Evolutionary conservation across 1,284 basidiomycete genomes (phyloP).

Genomic region (Marasmius tenuissimus): DNA sequence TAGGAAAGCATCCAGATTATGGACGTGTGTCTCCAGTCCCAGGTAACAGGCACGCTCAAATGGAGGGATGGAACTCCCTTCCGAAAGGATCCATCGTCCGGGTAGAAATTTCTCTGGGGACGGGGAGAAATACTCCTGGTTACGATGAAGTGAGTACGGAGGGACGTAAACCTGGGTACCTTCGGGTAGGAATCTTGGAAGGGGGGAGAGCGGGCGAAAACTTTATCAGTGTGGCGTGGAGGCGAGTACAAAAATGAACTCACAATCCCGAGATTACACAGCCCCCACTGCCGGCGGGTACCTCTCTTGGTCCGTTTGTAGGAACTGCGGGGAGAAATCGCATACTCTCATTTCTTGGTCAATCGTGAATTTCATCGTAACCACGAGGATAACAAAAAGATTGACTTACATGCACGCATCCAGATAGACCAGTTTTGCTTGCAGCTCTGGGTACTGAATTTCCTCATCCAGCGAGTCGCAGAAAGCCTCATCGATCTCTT

Average conservation of each 20-base stretch:
- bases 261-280: background rate
- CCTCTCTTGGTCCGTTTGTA: background rate
- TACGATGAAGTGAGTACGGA: slow-evolving; percentile 19
- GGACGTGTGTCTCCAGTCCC: background rate
- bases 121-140: slow-evolving; percentile 37
- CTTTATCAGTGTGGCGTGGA: background rate
- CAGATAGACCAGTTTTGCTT: slow-evolving; percentile 39
- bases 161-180: background rate
- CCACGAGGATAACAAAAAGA: background rate
- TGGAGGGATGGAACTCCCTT: slow-evolving; percentile 2
- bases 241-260: background rate
- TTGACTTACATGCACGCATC: slow-evolving; percentile 49
- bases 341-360: background rate
- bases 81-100: slow-evolving; percentile 34
- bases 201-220: no score
- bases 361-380: background rate
- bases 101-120: slow-evolving; percentile 34
- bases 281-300: background rate
- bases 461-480: slow-evolving; percentile 34
- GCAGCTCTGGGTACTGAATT: slow-evolving; percentile 22
- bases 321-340: background rate
- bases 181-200: background rate
- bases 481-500: slow-evolving; percentile 48
- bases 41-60: background rate
- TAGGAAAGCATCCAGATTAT: slow-evolving; percentile 33